Conservation (phyloP, 495 filamentous ascomycete species). For the Aspergillus leporis region DNA sequence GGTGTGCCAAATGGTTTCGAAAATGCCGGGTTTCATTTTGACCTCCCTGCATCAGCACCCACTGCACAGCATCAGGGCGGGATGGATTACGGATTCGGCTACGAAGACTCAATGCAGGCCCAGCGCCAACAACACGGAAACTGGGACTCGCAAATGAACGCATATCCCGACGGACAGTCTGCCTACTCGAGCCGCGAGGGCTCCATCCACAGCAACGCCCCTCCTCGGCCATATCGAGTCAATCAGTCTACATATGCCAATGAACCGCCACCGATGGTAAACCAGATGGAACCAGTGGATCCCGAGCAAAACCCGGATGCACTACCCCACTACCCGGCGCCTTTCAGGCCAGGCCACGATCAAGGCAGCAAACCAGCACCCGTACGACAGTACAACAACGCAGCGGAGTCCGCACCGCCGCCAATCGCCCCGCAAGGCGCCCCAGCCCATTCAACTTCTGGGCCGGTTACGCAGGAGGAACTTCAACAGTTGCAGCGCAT, state of each 20-base stretch:
- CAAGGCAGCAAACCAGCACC: constrained; percentile 65
- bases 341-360: constrained; percentile 74
- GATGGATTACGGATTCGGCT: constrained; percentile 16
- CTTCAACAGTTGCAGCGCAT: constrained; percentile 68
- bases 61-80: constrained; percentile 39
- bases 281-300: constrained; percentile 19
- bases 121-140: constrained; percentile 14
- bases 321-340: constrained; percentile 75
- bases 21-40: constrained; percentile 61
- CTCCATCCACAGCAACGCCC: constrained; percentile 20
- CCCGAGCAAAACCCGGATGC: constrained; percentile 56
- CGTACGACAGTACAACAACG: constrained; percentile 67
- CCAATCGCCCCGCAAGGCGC: constrained; percentile 33
- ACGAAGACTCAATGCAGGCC: constrained; percentile 15
- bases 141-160: constrained; percentile 12
- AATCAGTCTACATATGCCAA: constrained; percentile 25
- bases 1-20: constrained; percentile 53
- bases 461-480: constrained; percentile 74
- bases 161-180: constrained; percentile 12
- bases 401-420: constrained; percentile 30
- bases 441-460: constrained; percentile 27
- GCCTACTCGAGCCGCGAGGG: constrained; percentile 15
- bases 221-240: constrained; percentile 24
- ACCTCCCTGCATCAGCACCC: constrained; percentile 62
- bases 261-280: constrained; percentile 18